Base-by-base conservation (phyloP, 768 basidiomycete genomes). In the Tylopilus rubrobrunneus region DNA sequence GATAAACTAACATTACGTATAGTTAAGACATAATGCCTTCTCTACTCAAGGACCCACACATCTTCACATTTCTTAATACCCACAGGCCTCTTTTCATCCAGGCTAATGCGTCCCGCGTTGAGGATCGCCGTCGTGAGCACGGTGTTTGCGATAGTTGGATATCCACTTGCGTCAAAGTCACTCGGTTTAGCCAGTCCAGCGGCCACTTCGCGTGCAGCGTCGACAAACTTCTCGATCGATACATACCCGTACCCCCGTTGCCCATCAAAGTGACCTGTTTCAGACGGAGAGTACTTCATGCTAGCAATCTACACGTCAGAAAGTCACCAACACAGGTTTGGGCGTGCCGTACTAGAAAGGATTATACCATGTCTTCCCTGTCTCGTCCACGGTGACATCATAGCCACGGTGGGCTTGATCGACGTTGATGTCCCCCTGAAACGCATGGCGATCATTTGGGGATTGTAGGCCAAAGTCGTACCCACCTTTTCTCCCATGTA, bases 371-470 rank as follows among this genome's bases (percentile, higher is more conserved):
- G 81, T 72, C 73, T 92, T 92, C 45, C 93, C 92, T 14, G 80
- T 81, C 44, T 90, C 89, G 65, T 96, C 93, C 45, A 86, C 77
- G 25, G 90, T 92, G 62, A 92, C 81, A 67, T 92, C 89, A 75
- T 96, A 96, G 8, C 94, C 94, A 67, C 92, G 86, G 69, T 92
- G 91, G 40, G 93, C 92, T 71, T 96, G 94, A 76, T 96, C 92
- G 56, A 96, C 87, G 52, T 78, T 83, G 68, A 96, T 89, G 59
- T 96, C 94, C 23, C 94, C 94, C 90, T 92, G 67, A 21, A 61
- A 47, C 15, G 34, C 23, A 42, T 7, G 9, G 36, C 12, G 29
- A 27, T 48, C 28, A 52, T 19, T 29, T 2, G 61, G 28, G 23
- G 15, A 45, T 15, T 36, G 31, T 10, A 19, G 15, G 25, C 5